Evolutionary conservation across 1,284 basidiomycete species (phyloP), one percentile per base, ranked within the genome.

Genomic region (Xanthoconium separans): DNA sequence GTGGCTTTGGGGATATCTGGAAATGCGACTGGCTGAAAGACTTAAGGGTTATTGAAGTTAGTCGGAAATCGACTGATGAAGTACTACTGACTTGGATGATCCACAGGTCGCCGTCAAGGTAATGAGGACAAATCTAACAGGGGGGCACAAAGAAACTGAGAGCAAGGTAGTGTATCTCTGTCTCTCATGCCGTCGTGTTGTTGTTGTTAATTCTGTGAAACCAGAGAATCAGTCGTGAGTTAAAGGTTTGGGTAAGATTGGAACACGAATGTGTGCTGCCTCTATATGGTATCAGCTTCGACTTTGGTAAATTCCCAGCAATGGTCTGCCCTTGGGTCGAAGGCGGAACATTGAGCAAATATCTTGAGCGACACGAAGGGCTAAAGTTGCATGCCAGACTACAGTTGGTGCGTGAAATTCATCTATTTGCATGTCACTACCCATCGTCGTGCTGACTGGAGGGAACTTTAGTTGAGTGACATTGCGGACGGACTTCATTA

Each of bases 1-100:
- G 63, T 15, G 65, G 65, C n/a, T 67, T 61, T 30, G 53, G 65
- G 2, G 61, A 67, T n/a, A 50, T 64, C 34, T 65, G 63, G 62
- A 67, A 65, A 54, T 65, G 61, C 3, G 59, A 50, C 27, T 64
- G 61, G 63, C 43, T 63, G 6, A 55, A 51, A 20, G 63, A 58
- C 43, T 46, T 41, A 4, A 53, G 58, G 22, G 39, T 44, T 12
- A 58, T 61, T 27, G 42, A 58, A 47, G 63, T 65, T 20, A 43
- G 53, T 51, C n/a, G 13, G 30, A 15, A 31, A 33, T 34, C 16
- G 11, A 6, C 18, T 22, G 3, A 3, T 20, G 34, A 20, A 2
- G 3, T 3, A 29, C 10, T 27, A 8, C 24, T 45, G 22, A 58
- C 39, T 16, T 33, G 33, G 29, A 18, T 29, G 4, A 33, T 40